Conservation (phyloP, 2,329 filamentous ascomycete genomes). For the Epichloe bromicola region DNA sequence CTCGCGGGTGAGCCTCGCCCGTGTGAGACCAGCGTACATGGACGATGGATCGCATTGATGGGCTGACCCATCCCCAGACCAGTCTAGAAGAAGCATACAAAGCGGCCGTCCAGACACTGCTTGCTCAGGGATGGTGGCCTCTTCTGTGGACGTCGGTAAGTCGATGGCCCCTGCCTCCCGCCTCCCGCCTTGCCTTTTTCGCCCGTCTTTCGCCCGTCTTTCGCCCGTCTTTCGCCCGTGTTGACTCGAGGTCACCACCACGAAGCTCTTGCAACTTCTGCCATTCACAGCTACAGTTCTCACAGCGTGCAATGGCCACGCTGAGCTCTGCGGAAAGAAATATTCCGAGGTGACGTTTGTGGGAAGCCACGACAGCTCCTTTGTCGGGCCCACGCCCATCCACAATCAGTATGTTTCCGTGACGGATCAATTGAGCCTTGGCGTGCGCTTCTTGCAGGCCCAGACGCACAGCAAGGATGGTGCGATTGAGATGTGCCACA, state of each 20-base stretch:
- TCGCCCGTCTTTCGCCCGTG: background rate
- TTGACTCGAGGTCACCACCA: constrained; percentile 1
- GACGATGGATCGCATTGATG: constrained; percentile 6
- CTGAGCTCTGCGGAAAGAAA: constrained; percentile 38
- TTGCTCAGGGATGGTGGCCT: constrained; percentile 2
- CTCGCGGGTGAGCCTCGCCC: constrained; percentile 1
- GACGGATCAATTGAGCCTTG: constrained; percentile 43
- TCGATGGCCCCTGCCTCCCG: constrained; percentile 3
- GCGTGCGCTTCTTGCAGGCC: constrained; percentile 50
- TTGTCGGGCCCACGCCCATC: constrained; percentile 39
- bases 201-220: background rate
- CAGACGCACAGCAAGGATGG: constrained; percentile 45
- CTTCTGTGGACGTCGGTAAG: constrained; percentile 4
- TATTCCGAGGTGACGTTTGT: constrained; percentile 50
- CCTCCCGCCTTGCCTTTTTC: background rate
- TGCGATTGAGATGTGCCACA: constrained; percentile 50
- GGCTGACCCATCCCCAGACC: constrained; percentile 7
- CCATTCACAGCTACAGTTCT: constrained; percentile 10
- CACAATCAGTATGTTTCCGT: constrained; percentile 50
- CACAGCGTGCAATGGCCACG: constrained; percentile 42
- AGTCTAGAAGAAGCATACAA: background rate
- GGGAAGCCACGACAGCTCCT: constrained; percentile 53
- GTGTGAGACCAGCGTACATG: constrained; percentile 3
- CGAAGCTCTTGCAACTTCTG: constrained; percentile 8
- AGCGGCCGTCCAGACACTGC: background rate